phyloP scores from a whole-genome alignment of 2,329 filamentous ascomycete species.

The Ascochyta pisi region DNA sequence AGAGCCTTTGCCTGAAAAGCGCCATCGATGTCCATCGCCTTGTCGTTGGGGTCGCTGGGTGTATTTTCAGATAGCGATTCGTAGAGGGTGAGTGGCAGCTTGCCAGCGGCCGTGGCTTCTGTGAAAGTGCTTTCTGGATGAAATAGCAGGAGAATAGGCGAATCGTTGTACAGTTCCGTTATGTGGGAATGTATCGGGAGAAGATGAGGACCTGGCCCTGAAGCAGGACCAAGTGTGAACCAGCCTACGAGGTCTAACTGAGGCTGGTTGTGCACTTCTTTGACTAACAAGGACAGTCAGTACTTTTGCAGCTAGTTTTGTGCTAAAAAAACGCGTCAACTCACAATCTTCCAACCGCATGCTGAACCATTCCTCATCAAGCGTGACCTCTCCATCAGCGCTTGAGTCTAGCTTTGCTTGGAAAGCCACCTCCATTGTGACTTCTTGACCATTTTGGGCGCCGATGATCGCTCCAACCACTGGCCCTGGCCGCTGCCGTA shows the following conservation, averaged over 20 bases:
- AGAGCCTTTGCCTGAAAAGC: constrained; percentile 58
- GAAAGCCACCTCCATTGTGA: constrained; percentile 93
- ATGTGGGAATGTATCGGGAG: constrained; percentile 81
- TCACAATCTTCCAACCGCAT: constrained; percentile 84
- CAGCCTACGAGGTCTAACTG: constrained; percentile 84
- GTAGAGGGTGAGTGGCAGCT: constrained; percentile 88
- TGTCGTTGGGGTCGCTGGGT: constrained; percentile 43
- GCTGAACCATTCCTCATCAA: constrained; percentile 76
- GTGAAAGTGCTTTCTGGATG: constrained; percentile 68
- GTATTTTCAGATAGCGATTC: constrained; percentile 67
- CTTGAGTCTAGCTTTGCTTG: constrained; percentile 68
- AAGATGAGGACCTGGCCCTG: constrained; percentile 71
- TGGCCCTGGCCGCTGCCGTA: constrained; percentile 76
- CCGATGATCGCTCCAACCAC: constrained; percentile 89
- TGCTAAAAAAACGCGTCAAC: constrained; percentile 40
- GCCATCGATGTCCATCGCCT: constrained; percentile 69
- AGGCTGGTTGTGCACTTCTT: constrained; percentile 84
- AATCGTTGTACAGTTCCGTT: constrained; percentile 78
- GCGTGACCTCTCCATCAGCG: constrained; percentile 62
- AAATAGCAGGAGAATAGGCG: constrained; percentile 85
- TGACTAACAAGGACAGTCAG: constrained; percentile 63
- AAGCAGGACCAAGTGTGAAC: constrained; percentile 79
- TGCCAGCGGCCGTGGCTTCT: constrained; percentile 69
- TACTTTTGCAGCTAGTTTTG: not conserved
- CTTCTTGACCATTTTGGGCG: constrained; percentile 86